Evolutionary conservation across 768 basidiomycete genomes (phyloP), one percentile per base, ranked within the genome.

Genomic region (Boletales sp.): DNA sequence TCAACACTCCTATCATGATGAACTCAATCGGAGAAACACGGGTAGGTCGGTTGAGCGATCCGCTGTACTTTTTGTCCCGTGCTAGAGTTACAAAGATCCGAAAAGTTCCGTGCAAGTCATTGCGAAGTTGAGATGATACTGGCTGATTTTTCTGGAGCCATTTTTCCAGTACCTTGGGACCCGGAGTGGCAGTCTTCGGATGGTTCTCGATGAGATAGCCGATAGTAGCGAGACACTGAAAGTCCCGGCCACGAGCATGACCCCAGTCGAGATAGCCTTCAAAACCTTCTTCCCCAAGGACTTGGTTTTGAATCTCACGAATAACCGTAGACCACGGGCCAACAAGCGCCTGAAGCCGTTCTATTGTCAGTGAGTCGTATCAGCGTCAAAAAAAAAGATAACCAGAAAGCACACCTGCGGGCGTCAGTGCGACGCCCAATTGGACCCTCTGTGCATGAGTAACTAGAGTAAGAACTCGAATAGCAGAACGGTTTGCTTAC

Each of bases 331-430:
- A 68, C 64, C 74, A 70, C 9, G 74, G 71, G 1, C 80, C 75
- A 45, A 72, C 76, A 46, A 77, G 70, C 8, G 80, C 79, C 44
- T 74, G 72, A 33, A 81, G 59, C 14, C 78, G 75, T 61, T 81
- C 81, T 77, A 53, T 54, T 52, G 25, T 33, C 40, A 32, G 33
- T 4, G 28, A 17, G 21, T 54, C 14, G 15, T 14, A 40, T 56
- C 13, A 48, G 25, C 9, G 13, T 41, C 41, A 33, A 36, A 5
- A 11, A 25, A 30, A 11, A 30, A 17, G 19, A 40, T 34, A 4
- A 41, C 21, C 33, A 10, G 33, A 6, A 49, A 42, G 45, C 71
- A 17, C 13, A 78, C 77, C 79, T 57, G 75, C 74, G 4, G 77
- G 75, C 15, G 74, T 69, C 41, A 80, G 71, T 4, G 78, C 69